phyloP scores from a whole-genome alignment of 257 asterid genomes.

The Ajuga chamaepitys region DNA sequence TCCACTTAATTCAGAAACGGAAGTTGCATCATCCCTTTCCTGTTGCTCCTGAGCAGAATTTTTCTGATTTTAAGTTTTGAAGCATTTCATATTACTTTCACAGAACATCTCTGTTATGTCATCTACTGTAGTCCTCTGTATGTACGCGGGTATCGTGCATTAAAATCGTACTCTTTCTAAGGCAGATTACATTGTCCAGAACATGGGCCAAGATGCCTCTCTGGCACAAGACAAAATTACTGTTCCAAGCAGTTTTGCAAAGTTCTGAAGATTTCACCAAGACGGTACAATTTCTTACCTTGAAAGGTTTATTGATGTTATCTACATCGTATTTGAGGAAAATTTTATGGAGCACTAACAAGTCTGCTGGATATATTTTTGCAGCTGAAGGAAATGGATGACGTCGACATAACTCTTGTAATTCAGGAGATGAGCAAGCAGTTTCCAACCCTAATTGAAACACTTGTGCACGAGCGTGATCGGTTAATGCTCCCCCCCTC shows the following conservation, averaged over 20 bases:
- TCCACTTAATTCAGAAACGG: neutral
- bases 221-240: constrained; percentile 79
- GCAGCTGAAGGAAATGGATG: constrained; percentile 98
- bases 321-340: constrained; percentile 1
- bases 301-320: neutral
- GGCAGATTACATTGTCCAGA: constrained; percentile 73
- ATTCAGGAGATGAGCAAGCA: constrained; percentile 94
- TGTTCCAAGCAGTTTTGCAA: constrained; percentile 89
- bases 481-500: constrained; percentile 40
- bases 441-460: constrained; percentile 91
- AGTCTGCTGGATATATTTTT: constrained; percentile 17
- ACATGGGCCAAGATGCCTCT: constrained; percentile 91
- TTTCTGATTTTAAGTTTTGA: neutral
- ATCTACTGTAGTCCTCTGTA: neutral
- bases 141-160: too few relatives aligned
- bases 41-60: neutral
- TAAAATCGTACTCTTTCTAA: too few relatives aligned
- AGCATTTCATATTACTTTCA: neutral
- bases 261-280: constrained; percentile 52
- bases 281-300: constrained; percentile 39
- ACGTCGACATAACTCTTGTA: constrained; percentile 76
- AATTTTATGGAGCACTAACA: neutral
- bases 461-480: constrained; percentile 91
- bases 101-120: neutral
- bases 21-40: constrained; percentile 7